A percentile compares a stretch with the other conserved stretches of the same genome.
These are phyloP conservation scores for Xylariaceae sp. DNA, from an alignment of 2,329 filamentous ascomycete genomes.

Conservation along the genomic window DNA sequence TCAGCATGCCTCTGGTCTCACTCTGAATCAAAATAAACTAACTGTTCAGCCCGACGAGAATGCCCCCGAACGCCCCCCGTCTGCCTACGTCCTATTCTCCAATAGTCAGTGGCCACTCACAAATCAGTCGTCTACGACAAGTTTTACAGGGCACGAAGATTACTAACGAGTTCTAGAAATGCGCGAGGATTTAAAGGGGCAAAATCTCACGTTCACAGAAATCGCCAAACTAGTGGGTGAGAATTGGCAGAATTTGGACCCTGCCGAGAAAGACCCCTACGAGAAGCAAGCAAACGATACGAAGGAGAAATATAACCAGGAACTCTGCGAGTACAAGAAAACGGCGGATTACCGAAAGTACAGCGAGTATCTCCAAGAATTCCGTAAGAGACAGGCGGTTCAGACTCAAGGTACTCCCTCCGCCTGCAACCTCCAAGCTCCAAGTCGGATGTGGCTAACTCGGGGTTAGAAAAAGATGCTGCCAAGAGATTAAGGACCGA, in stretches of 20 bases:
- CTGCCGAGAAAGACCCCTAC: constrained; percentile 63
- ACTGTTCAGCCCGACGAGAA: constrained; percentile 62
- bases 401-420: constrained; percentile 47
- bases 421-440: constrained; percentile 1
- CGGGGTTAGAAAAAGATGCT: constrained; percentile 41
- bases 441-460: constrained; percentile 16
- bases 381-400: constrained; percentile 65
- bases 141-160: background rate
- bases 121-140: background rate
- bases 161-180: constrained; percentile 49
- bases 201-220: constrained; percentile 74
- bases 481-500: constrained; percentile 48
- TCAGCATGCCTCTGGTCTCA: background rate
- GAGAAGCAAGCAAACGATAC: constrained; percentile 66
- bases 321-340: constrained; percentile 71
- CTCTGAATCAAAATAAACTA: constrained; percentile 1
- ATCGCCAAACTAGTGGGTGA: constrained; percentile 79
- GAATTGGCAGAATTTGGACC: constrained; percentile 68
- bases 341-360: constrained; percentile 65
- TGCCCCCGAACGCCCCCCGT: constrained; percentile 73
- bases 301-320: constrained; percentile 72
- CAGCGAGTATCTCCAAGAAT: constrained; percentile 66
- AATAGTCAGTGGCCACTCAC: constrained; percentile 56
- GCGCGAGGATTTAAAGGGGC: constrained; percentile 70
- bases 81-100: constrained; percentile 80